A percentile compares a stretch with the other conserved stretches of the same genome.
phyloP scores from a whole-genome alignment of 148 eudicot species.

The Camellia japonica region DNA sequence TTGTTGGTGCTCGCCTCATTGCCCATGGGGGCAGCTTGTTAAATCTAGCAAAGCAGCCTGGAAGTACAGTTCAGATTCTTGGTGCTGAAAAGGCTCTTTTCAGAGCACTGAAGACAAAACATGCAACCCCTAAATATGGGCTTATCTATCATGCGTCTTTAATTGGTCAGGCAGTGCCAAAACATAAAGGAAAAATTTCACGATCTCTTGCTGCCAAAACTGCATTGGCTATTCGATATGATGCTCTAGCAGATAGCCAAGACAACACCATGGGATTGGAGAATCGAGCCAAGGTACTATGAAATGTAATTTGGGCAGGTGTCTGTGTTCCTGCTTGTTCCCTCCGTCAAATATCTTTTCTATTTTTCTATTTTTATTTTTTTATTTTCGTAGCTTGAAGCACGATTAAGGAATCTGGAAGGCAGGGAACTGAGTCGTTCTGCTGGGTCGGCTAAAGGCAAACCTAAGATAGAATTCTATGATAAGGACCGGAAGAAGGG shows the following conservation, averaged over 20 bases:
- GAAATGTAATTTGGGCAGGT: not conserved
- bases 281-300: constrained; percentile 65
- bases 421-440: constrained; percentile 80
- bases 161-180: constrained; percentile 96
- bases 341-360: constrained; percentile 1
- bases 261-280: constrained; percentile 91
- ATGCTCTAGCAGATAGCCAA: constrained; percentile 83
- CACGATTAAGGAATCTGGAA: constrained; percentile 79
- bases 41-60: constrained; percentile 96
- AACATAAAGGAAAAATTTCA: constrained; percentile 88
- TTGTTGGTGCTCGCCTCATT: constrained; percentile 95
- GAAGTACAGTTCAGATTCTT: constrained; percentile 95
- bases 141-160: constrained; percentile 95
- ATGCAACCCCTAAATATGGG: constrained; percentile 95
- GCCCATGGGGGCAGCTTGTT: constrained; percentile 93
- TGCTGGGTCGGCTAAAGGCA: constrained; percentile 95
- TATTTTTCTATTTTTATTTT: not conserved
- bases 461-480: constrained; percentile 83
- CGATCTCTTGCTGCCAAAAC: constrained; percentile 91
- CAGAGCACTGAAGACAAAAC: constrained; percentile 93
- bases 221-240: constrained; percentile 83
- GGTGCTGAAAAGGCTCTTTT: constrained; percentile 98
- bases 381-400: constrained; percentile 62
- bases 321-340: not conserved
- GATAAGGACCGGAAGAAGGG: constrained; percentile 89